Evolutionary conservation across 2,329 filamentous ascomycete genomes (phyloP).

Genomic region (Nannizzia gypsea): DNA sequence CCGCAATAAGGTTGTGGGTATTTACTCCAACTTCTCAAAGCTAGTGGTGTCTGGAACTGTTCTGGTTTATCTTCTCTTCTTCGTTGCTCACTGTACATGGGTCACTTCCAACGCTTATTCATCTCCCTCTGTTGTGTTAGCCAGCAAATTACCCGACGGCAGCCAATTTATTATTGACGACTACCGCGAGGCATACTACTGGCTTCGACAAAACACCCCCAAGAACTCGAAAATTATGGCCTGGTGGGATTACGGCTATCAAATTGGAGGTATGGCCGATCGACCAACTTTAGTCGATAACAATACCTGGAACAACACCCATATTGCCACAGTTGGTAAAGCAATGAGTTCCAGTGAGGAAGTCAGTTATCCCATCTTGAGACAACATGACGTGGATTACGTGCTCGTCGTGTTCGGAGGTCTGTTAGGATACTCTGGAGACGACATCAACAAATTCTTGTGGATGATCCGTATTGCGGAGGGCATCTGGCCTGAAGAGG

Average conservation of each 20-base stretch:
- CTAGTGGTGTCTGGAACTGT: conserved; percentile 59
- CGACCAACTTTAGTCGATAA: conserved; percentile 95
- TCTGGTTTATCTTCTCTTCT: conserved; percentile 73
- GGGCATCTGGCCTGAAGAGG: conserved; percentile 98
- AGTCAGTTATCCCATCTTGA: conserved; percentile 96
- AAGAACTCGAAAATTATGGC: conserved; percentile 98
- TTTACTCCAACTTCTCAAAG: conserved; percentile 74
- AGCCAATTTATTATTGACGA: conserved; percentile 98
- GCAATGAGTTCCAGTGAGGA: conserved; percentile 97
- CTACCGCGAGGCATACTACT: conserved; percentile 98
- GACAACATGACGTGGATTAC: conserved; percentile 97
- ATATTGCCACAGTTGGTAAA: conserved; percentile 97
- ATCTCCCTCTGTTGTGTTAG: conserved; percentile 90
- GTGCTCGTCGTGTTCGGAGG: conserved; percentile 96
- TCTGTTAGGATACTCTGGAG: conserved; percentile 89
- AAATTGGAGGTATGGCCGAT: conserved; percentile 99
- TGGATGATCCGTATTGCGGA: conserved; percentile 99
- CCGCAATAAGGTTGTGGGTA: conserved; percentile 62
- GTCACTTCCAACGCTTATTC: conserved; percentile 98
- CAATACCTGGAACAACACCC: conserved; percentile 99
- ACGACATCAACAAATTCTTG: conserved; percentile 99
- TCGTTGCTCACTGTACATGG: conserved; percentile 97
- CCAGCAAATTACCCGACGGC: conserved; percentile 82
- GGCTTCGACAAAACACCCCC: conserved; percentile 93
- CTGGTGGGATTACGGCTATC: conserved; percentile 99